Evolutionary conservation across 768 basidiomycete genomes (phyloP).

Genomic region (Sistotremastrum niveocremeum): DNA sequence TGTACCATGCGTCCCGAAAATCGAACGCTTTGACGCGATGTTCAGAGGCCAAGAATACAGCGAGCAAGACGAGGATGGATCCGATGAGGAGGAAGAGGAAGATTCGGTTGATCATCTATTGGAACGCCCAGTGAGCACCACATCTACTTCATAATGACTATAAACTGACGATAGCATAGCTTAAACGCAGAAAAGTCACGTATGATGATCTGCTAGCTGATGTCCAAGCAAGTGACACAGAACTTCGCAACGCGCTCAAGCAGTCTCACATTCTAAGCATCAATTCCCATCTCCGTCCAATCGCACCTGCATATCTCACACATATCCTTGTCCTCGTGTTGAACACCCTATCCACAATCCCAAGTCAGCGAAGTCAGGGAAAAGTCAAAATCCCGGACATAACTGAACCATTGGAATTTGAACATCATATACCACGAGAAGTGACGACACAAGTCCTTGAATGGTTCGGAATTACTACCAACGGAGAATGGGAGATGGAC

Average conservation of each 20-base stretch:
- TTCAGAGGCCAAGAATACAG: slow-evolving; percentile 60
- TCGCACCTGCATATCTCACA: slow-evolving; percentile 51
- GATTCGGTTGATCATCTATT: slow-evolving; percentile 11
- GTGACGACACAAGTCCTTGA: slow-evolving; percentile 58
- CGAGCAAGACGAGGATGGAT: slow-evolving; percentile 32
- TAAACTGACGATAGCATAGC: slow-evolving; percentile 9
- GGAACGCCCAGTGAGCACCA: slow-evolving; percentile 13
- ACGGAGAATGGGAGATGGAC: slow-evolving; percentile 39
- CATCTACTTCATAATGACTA: not conserved
- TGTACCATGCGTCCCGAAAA: slow-evolving; percentile 58
- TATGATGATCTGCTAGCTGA: slow-evolving; percentile 48
- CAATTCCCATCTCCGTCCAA: slow-evolving; percentile 58
- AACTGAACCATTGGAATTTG: slow-evolving; percentile 44
- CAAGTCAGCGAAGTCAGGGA: slow-evolving; percentile 36
- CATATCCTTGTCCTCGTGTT: slow-evolving; percentile 65
- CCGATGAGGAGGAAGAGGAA: slow-evolving; percentile 27
- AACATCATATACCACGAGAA: slow-evolving; percentile 52
- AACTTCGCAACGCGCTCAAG: slow-evolving; percentile 50
- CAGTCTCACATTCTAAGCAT: slow-evolving; percentile 62
- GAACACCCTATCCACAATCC: slow-evolving; percentile 54
- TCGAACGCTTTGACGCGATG: slow-evolving; percentile 49
- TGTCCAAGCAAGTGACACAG: slow-evolving; percentile 74
- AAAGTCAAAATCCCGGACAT: slow-evolving; percentile 41
- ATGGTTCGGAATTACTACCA: slow-evolving; percentile 54
- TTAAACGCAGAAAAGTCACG: slow-evolving; percentile 27